Base-by-base conservation (phyloP, 345 rosid species). In the Kandelia obovata region DNA sequence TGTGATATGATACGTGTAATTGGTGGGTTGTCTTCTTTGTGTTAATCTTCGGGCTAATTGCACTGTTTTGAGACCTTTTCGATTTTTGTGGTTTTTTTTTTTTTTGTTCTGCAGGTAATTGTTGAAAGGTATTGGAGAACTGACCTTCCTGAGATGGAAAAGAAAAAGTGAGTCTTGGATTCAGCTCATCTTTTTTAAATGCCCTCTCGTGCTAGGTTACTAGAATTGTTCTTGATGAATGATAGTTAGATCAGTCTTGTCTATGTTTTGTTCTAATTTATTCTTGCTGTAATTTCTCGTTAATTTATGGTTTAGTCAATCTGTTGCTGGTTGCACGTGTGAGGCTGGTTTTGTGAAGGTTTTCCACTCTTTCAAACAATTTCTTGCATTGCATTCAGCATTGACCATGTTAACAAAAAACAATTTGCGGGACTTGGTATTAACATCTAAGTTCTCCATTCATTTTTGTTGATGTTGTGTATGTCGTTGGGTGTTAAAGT, bases 111-210 rank as follows among this genome's bases (percentile, higher is more conserved):
- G 69, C 81, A 90, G 98, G 96, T 90, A 10, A 76, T 90, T 69
- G 92, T 79, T 66, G 96, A 92, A 75, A 89, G 78, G 77, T 92
- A 85, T 68, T 75, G 84, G 67, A 87, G 83, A 77, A 75, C 96
- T 4, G 90, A 89, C 70, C 89, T 92, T 61, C 96, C 93, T 62
- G 80, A 78, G 43, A 70, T 90, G 83, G 96, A 86, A 74, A 92
- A 92, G 81, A 88, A 81, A 71, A 92, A 88, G 92, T 92, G 79
- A 79, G 83, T 63, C 70, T 67, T 35, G 27, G 7, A 15, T 46
- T 32, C 31, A 20, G n/a, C 20, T 37, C 28, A 61, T 62, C 28
- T 34, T 23, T 19, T 26, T 31, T 1, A 3, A 6, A 32, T 20
- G 9, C 6, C 28, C 11, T 46, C 5, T 13, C 32, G 23, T 20